These are phyloP conservation scores for Trametes pubescens DNA, from an alignment of 1,284 basidiomycete genomes.

Conservation along the genomic window DNA sequence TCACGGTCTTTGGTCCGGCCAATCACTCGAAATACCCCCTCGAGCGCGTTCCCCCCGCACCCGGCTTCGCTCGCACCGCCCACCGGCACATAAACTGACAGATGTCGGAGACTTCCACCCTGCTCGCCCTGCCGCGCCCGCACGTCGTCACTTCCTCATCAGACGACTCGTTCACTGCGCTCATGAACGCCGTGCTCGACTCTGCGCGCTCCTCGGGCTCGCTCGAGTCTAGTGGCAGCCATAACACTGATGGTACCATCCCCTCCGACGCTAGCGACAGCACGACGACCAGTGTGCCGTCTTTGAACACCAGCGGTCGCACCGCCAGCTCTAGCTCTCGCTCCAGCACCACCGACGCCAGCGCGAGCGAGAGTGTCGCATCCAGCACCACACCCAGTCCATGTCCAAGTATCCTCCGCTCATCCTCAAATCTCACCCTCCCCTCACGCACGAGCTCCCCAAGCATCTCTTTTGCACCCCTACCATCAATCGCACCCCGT, in stretches of 20 bases:
- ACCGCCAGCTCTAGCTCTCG: conserved; percentile 15
- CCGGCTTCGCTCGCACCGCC: background rate
- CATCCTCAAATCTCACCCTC: conserved; percentile 24
- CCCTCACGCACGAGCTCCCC: conserved; percentile 29
- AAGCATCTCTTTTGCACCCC: conserved; percentile 70
- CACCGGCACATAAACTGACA: background rate
- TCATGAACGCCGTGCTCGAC: conserved; percentile 28
- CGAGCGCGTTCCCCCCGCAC: conserved; percentile 1
- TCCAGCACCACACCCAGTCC: conserved; percentile 30
- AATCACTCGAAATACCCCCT: background rate
- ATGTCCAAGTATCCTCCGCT: conserved; percentile 33
- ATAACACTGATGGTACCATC: background rate
- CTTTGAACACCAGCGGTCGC: conserved; percentile 5
- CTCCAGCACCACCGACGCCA: conserved; percentile 11
- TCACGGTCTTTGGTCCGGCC: conserved; percentile 1
- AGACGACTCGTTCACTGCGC: conserved; percentile 24
- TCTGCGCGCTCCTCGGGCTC: conserved; percentile 31
- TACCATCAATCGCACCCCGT: conserved; percentile 63
- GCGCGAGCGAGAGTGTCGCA: conserved; percentile 20
- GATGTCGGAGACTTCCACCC: conserved; percentile 19
- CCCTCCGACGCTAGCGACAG: conserved; percentile 8
- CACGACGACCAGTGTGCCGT: conserved; percentile 6
- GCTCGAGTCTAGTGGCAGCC: conserved; percentile 24
- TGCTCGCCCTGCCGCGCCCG: conserved; percentile 21
- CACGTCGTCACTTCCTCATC: conserved; percentile 6